Base-by-base conservation (phyloP, 371 early-diverging fungal genomes). In the Mucor racemosus region DNA sequence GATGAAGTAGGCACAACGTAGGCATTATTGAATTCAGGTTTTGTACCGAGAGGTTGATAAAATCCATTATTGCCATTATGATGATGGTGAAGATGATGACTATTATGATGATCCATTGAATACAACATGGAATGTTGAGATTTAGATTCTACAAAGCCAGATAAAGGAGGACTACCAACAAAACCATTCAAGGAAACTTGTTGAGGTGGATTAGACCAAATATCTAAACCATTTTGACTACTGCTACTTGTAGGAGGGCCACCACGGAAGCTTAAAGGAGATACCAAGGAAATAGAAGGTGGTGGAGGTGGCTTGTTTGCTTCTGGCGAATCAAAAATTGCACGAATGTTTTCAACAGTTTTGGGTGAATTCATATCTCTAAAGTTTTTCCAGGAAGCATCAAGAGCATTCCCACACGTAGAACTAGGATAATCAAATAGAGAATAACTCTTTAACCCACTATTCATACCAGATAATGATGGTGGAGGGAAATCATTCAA, bases 381-480 rank as follows among this genome's bases (percentile, higher is more conserved):
- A 66, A 78, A 76, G 42, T 68, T 76, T 48, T 70, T 76, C 81
- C 81, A 81, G 11, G 76, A 73, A 33, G 69, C 68, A 35, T 80
- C 76, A 21, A 80, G 58, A 15, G 74, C 68, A 14, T 69, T 69
- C 2, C 67, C 65, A 26, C 69, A 56, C 0, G 39, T 59, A 8
- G 66, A 46, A 33, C 65, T 48, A 17, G 68, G 71, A 21, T 74
- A 67, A 50, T 71, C 75, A 58, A 72, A 72, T 14, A 72, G 38
- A 4, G 72, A 67, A 64, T 72, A 72, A 35, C 68, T 67, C 36
- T 60, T 72, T 14, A 69, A n/a, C 11, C 58, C 40, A 55, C 53
- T 64, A 31, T 61, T 60, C 39, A 69, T 53, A 8, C 42, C 48
- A 15, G 59, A 59, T 7, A 39, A 19, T 17, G 69, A 57, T 48